Conservation (phyloP, 768 basidiomycete species). For the Pulveroboletus sp. region DNA sequence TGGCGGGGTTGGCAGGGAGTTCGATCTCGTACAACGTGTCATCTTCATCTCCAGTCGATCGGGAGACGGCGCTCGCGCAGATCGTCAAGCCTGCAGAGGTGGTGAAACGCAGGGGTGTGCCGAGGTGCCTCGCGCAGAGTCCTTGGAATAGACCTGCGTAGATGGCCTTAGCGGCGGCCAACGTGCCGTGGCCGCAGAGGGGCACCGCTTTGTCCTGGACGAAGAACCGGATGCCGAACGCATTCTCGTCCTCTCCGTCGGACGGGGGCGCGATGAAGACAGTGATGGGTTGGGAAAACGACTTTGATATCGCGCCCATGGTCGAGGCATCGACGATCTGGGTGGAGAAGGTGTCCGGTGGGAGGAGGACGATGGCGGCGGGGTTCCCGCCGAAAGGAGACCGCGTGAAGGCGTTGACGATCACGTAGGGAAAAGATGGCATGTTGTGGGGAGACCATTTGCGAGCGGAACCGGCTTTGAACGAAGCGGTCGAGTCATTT, state of each 20-base stretch:
- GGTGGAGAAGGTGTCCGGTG: not conserved
- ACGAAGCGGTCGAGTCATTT: no score
- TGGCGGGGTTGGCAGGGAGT: constrained; percentile 30
- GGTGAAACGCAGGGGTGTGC: constrained; percentile 25
- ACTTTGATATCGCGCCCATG: constrained; percentile 34
- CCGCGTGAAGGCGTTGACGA: constrained; percentile 44
- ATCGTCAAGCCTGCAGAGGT: constrained; percentile 32
- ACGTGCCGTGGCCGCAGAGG: constrained; percentile 43
- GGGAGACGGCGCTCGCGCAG: not conserved
- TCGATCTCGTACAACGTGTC: constrained; percentile 31
- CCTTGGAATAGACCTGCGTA: constrained; percentile 11
- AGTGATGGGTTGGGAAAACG: constrained; percentile 45
- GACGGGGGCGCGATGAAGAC: constrained; percentile 32
- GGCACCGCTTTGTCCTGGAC: constrained; percentile 29
- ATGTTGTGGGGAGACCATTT: not conserved
- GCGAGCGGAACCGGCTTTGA: no score
- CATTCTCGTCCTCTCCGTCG: constrained; percentile 3
- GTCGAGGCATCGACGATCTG: not conserved
- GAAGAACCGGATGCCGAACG: constrained; percentile 41
- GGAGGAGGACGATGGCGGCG: constrained; percentile 36
- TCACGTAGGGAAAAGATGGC: constrained; percentile 25
- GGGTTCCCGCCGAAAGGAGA: constrained; percentile 44
- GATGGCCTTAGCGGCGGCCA: constrained; percentile 43
- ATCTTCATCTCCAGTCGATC: not conserved
- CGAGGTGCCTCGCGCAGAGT: not conserved